phyloP scores from a whole-genome alignment of 331 rosid species.

The Cydonia oblonga region DNA sequence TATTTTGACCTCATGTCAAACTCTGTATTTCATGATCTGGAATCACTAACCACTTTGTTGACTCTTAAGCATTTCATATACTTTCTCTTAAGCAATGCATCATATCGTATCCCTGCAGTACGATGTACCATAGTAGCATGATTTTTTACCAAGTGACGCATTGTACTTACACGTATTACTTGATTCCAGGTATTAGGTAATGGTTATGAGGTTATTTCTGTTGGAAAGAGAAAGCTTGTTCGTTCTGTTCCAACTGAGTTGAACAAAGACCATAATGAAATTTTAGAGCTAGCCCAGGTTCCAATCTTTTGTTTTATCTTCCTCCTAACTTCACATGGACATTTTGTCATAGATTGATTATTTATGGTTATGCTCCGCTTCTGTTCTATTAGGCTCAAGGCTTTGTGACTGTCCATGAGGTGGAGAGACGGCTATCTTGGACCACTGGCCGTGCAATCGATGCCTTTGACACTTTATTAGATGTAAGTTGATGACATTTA shows the following conservation, averaged over 20 bases:
- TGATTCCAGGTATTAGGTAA: slow-evolving; percentile 72
- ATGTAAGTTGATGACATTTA: slow-evolving; percentile 36
- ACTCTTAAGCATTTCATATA: neutral
- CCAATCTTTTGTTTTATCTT: neutral
- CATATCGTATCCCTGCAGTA: neutral
- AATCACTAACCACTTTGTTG: neutral
- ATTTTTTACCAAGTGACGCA: neutral
- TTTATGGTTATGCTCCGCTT: neutral
- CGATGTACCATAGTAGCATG: neutral
- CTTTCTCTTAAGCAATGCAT: neutral
- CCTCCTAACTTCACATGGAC: neutral
- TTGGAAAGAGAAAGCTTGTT: slow-evolving; percentile 86
- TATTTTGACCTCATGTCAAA: neutral
- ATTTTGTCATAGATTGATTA: neutral
- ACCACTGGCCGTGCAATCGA: slow-evolving; percentile 76
- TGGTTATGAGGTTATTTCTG: slow-evolving; percentile 90
- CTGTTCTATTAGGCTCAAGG: slow-evolving; percentile 61
- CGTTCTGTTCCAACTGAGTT: slow-evolving; percentile 98
- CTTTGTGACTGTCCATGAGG: slow-evolving; percentile 72
- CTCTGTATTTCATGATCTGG: neutral
- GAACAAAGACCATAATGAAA: slow-evolving; percentile 95
- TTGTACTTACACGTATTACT: slow-evolving; percentile 3
- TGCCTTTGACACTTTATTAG: slow-evolving; percentile 79
- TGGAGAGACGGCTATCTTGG: slow-evolving; percentile 78
- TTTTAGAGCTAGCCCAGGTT: slow-evolving; percentile 98